Evolutionary conservation across 495 filamentous ascomycete species (phyloP).

Genomic region (Aspergillus egyptiacus): DNA sequence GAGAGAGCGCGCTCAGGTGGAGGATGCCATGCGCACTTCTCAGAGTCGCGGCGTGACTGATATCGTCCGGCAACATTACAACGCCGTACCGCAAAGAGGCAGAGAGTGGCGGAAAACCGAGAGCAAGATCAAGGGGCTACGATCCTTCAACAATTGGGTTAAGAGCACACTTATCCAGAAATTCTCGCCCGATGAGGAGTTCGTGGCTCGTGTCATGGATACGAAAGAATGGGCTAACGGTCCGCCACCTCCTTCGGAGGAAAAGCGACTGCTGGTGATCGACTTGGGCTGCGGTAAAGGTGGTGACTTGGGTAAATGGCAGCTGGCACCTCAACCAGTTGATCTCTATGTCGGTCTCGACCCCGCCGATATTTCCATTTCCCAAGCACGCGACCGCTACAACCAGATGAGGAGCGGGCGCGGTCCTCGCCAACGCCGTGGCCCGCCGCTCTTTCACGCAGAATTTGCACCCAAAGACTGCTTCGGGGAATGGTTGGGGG

Average conservation of each 20-base stretch:
- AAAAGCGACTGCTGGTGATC: slow-evolving; percentile 64
- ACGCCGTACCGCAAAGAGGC: slow-evolving; percentile 80
- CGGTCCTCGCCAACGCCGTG: slow-evolving; percentile 48
- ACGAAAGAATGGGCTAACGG: slow-evolving; percentile 48
- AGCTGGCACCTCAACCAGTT: slow-evolving; percentile 75
- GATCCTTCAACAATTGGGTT: slow-evolving; percentile 97
- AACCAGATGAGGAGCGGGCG: slow-evolving; percentile 61
- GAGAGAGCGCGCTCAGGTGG: slow-evolving; percentile 53
- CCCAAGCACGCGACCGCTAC: slow-evolving; percentile 83
- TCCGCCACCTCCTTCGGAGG: slow-evolving; percentile 35
- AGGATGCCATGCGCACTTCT: slow-evolving; percentile 44
- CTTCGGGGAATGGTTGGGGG: slow-evolving; percentile 72
- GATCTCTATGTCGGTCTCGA: slow-evolving; percentile 89
- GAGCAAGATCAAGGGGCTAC: slow-evolving; percentile 86
- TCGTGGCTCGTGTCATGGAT: slow-evolving; percentile 35
- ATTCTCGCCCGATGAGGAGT: slow-evolving; percentile 80
- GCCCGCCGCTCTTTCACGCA: slow-evolving; percentile 69
- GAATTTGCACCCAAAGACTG: slow-evolving; percentile 87
- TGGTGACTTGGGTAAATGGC: slow-evolving; percentile 93
- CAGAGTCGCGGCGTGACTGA: slow-evolving; percentile 63
- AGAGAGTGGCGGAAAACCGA: slow-evolving; percentile 92
- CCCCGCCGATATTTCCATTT: slow-evolving; percentile 83
- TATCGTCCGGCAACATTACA: slow-evolving; percentile 88
- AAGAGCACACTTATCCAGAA: slow-evolving; percentile 96
- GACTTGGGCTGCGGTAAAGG: slow-evolving; percentile 97